These are phyloP conservation scores for Corymbia calophylla DNA, from an alignment of 441 rosid species.

Conservation along the genomic window DNA sequence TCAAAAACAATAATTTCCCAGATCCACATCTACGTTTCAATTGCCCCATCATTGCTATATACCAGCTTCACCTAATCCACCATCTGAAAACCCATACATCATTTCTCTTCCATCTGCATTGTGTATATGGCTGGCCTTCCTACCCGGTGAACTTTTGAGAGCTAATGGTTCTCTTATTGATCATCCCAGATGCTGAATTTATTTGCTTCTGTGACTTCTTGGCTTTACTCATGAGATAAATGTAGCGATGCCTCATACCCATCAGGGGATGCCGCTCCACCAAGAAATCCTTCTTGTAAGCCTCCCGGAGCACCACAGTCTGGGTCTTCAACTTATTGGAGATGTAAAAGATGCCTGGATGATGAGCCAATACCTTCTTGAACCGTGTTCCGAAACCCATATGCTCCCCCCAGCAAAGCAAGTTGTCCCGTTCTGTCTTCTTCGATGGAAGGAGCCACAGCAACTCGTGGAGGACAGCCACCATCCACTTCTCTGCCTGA, in stretches of 20 bases:
- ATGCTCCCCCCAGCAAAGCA: constrained; percentile 57
- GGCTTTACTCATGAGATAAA: constrained; percentile 57
- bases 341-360: constrained; percentile 75
- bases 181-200: neutral
- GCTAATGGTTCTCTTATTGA: neutral
- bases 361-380: constrained; percentile 54
- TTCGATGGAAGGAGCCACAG: constrained; percentile 53
- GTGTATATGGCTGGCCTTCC: neutral
- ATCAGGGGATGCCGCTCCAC: constrained; percentile 59
- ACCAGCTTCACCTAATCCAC: neutral
- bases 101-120: neutral
- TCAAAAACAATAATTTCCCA: neutral
- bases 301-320: constrained; percentile 75
- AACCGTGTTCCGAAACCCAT: constrained; percentile 57
- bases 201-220: constrained; percentile 15
- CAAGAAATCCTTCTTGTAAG: constrained; percentile 60
- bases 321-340: constrained; percentile 78
- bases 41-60: neutral
- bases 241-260: constrained; percentile 77
- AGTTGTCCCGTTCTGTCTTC: constrained; percentile 66
- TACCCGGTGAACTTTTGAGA: neutral
- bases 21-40: neutral
- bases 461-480: constrained; percentile 71
- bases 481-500: constrained; percentile 78
- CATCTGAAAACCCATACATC: neutral